Base-by-base conservation (phyloP, 2,329 filamentous ascomycete species). In the Pseudogymnoascus sp. region DNA sequence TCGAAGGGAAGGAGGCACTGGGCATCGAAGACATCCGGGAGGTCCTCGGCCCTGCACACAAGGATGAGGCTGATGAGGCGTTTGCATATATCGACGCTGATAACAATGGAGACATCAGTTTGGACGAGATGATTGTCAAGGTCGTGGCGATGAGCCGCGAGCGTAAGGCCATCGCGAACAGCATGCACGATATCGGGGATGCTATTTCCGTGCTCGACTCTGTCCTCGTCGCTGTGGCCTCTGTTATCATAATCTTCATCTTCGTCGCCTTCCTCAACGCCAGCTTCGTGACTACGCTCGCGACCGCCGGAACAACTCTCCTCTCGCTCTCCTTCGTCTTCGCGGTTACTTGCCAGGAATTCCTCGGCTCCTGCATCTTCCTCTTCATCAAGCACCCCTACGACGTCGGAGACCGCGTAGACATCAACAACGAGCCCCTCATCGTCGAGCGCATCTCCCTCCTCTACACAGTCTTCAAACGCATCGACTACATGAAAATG, bases 351-450 rank as follows among this genome's bases (percentile, higher is more conserved):
- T 88, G 89, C 3, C 93, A 97, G 76, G 95, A 99, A 76, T 89
- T 99, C 67, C 84, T 99, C n/a, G 93, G 93, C 71, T 97, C 93
- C 39, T 97, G 93, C 79, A 96, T 99, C 72, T 99, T 99, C 80
- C 80, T 99, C 1, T 99, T 99, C 71, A 91, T 97, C 79, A 99
- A 99, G 80, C 95, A 99, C 74, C 93, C 95, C 0, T 97, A 90
- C 74, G 95, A 99, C 73, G 92, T 97, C 21, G 93, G 93, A 66
- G 95, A 99, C 74, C 88, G 95, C 26, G 90, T 97, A 47, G 92
- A 97, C 70, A 89, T 97, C 67, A 77, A 79, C 66, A 78, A 79
- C 65, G 82, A 87, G 68, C 82, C 86, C 69, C 86, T 96, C 69
- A 81, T 91, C 4, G 95, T 99, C 10, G 92, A 97, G 75, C 90